These are phyloP conservation scores for Herpotrichia juniperi DNA, from an alignment of 2,329 filamentous ascomycete species.

Conservation along the genomic window DNA sequence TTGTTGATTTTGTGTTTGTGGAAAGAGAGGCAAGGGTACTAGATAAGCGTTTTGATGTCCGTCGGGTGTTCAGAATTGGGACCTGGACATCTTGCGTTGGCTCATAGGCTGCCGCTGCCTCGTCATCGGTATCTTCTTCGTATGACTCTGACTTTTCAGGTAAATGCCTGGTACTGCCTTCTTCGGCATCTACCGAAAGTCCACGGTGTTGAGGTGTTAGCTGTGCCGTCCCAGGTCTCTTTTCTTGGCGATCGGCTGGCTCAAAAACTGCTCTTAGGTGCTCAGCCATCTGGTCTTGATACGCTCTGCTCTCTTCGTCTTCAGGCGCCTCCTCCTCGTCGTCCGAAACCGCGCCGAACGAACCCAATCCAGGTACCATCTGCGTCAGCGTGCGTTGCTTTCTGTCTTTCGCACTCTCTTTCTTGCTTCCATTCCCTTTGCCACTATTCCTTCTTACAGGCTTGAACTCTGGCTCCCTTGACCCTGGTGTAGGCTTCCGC, in stretches of 20 bases:
- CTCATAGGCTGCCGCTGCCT: slow-evolving; percentile 21
- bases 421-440: slow-evolving; percentile 14
- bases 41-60: slow-evolving; percentile 12
- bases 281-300: slow-evolving; percentile 20
- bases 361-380: slow-evolving; percentile 36
- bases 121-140: slow-evolving; percentile 20
- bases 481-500: slow-evolving; percentile 22
- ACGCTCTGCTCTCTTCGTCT: slow-evolving; percentile 17
- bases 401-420: slow-evolving; percentile 18
- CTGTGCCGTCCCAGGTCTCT: background rate
- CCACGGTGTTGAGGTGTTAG: background rate
- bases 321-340: slow-evolving; percentile 27
- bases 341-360: slow-evolving; percentile 21
- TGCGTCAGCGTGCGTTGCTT: slow-evolving; percentile 42
- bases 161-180: background rate
- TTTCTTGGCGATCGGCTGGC: background rate
- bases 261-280: slow-evolving; percentile 24
- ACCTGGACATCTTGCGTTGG: slow-evolving; percentile 36
- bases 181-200: background rate
- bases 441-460: slow-evolving; percentile 31
- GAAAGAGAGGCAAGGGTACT: background rate
- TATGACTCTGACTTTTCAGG: background rate
- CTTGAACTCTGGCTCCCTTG: slow-evolving; percentile 30
- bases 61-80: slow-evolving; percentile 18
- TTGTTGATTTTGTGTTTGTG: background rate